Conservation (phyloP, 2,329 filamentous ascomycete species). For the Pestalotiopsis sp. region DNA sequence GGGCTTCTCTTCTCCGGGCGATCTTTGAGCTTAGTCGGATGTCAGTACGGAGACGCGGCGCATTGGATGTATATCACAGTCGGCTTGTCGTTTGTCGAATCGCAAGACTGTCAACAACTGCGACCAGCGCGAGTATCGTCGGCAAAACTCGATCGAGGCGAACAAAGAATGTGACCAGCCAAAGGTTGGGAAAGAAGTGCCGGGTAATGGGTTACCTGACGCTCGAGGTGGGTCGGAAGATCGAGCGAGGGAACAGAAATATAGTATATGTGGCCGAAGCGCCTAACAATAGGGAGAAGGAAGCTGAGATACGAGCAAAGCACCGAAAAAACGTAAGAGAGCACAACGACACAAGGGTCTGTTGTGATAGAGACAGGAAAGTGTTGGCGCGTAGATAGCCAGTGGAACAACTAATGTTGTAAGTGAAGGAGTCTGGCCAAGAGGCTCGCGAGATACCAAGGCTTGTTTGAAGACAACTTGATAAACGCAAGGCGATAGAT, state of each 20-base stretch:
- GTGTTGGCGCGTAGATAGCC: background rate
- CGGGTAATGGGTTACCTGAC: background rate
- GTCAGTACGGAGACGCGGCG: background rate
- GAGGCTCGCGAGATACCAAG: background rate
- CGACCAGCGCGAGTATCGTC: background rate
- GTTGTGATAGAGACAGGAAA: background rate
- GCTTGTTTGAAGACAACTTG: conserved; percentile 7
- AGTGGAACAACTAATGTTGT: background rate
- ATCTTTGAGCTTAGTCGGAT: background rate
- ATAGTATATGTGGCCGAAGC: background rate
- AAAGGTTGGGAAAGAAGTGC: background rate
- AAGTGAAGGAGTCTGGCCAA: background rate
- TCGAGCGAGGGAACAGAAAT: conserved; percentile 5
- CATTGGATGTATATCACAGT: background rate
- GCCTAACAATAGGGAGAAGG: background rate
- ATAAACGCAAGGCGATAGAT: background rate
- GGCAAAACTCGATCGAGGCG: background rate
- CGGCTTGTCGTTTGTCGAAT: background rate
- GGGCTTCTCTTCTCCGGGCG: background rate
- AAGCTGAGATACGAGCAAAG: background rate
- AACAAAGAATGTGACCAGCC: background rate
- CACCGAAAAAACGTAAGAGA: background rate
- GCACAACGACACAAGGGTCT: background rate
- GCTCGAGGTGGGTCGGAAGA: background rate
- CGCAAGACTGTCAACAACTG: background rate